Percentiles rank a stretch among this genome's conserved stretches.
Conservation (phyloP, 2,329 filamentous ascomycete genomes). For the Apiospora sp. region DNA sequence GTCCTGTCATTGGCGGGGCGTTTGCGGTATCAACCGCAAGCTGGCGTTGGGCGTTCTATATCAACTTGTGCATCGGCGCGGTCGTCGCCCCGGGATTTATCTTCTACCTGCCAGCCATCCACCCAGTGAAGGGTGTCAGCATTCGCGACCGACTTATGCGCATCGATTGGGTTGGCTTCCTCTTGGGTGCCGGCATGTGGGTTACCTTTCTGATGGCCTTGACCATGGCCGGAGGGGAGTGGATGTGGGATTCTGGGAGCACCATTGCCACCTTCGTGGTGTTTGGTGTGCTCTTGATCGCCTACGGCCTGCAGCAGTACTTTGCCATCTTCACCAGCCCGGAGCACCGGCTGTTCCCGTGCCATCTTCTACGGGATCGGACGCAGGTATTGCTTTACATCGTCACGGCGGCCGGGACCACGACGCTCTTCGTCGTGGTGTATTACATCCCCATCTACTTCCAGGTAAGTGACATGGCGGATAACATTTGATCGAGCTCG, state of each 20-base stretch:
- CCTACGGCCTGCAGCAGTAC: conserved; percentile 55
- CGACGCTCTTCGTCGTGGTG: conserved; percentile 40
- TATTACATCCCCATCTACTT: conserved; percentile 64
- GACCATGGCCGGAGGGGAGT: conserved; percentile 58
- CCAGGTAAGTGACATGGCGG: conserved; percentile 48
- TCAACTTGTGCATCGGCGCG: conserved; percentile 60
- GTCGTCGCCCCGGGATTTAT: conserved; percentile 44
- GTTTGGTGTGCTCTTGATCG: conserved; percentile 49
- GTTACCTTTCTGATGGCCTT: conserved; percentile 55
- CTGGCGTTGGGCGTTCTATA: conserved; percentile 62
- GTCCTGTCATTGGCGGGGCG: conserved; percentile 57
- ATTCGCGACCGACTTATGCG: conserved; percentile 37
- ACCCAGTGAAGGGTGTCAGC: conserved; percentile 30
- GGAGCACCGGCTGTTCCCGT: conserved; percentile 52
- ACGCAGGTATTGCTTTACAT: neutral
- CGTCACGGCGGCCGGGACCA: conserved; percentile 26
- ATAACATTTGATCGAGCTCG: too few relatives aligned
- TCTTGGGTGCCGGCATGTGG: conserved; percentile 52
- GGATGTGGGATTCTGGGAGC: conserved; percentile 52
- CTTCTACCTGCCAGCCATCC: conserved; percentile 39
- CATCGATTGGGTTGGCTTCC: conserved; percentile 54
- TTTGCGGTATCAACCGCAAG: conserved; percentile 51
- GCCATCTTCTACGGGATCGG: conserved; percentile 48
- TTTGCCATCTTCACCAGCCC: conserved; percentile 50
- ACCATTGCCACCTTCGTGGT: conserved; percentile 56